A percentile compares a stretch with the other conserved stretches of the same genome.
These are phyloP conservation scores for Phytopythium chamaehyphon DNA, from an alignment of 352 stramenopile species.

Conservation along the genomic window DNA sequence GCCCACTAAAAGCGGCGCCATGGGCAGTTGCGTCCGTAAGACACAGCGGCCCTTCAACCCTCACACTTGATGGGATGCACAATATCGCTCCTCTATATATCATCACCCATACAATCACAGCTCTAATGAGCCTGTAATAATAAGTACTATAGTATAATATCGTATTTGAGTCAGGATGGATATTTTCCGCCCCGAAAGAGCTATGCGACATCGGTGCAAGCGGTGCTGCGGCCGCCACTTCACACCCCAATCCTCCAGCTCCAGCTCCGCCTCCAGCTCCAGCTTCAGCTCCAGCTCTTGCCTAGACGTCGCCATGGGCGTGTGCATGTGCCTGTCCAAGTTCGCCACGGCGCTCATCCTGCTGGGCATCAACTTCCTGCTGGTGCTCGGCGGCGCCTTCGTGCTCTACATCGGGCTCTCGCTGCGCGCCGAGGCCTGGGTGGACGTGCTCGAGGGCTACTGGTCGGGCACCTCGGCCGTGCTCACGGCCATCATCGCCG, in stretches of 20 bases:
- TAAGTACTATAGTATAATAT: not conserved
- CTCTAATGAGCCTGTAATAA: not conserved
- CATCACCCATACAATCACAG: no score
- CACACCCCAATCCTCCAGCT: no score
- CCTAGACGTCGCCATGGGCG: slow-evolving; percentile 14
- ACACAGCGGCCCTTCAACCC: no score
- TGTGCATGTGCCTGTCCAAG: slow-evolving; percentile 22
- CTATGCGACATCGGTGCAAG: not conserved
- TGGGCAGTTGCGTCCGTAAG: no score
- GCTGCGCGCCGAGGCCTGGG: slow-evolving; percentile 41
- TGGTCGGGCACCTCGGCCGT: slow-evolving; percentile 42
- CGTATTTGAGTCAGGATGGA: not conserved
- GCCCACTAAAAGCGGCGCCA: no score
- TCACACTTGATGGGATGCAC: no score
- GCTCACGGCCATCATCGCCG: slow-evolving; percentile 41
- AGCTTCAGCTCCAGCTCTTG: not conserved
- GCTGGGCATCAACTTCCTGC: slow-evolving; percentile 52
- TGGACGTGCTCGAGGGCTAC: slow-evolving; percentile 59
- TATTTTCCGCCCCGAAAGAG: slow-evolving; percentile 1
- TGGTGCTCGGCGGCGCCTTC: slow-evolving; percentile 50
- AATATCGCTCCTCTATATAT: no score
- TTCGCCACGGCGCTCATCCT: slow-evolving; percentile 40
- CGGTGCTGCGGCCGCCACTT: no score
- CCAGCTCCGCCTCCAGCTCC: not conserved
- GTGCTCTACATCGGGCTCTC: slow-evolving; percentile 47